These are phyloP conservation scores for Volvox reticuliferus DNA, from an alignment of 139 green algal genomes.

Conservation along the genomic window DNA sequence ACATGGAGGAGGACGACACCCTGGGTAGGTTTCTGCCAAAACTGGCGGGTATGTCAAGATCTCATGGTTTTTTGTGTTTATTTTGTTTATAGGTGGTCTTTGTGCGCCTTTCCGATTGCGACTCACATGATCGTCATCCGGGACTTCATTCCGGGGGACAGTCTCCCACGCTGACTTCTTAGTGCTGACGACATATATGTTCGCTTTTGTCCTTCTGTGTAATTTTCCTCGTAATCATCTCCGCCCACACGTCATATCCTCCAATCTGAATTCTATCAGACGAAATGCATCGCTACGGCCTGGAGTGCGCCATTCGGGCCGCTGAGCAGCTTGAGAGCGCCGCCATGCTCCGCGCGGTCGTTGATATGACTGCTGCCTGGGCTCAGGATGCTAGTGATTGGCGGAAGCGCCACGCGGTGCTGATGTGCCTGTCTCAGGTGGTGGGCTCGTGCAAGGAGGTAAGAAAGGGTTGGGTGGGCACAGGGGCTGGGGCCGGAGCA, in stretches of 20 bases:
- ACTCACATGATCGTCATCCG: too few species aligned
- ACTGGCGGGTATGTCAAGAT: too few species aligned
- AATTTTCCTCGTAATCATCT: too few species aligned
- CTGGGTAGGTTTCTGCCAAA: neutral
- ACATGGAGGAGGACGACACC: conserved; percentile 38
- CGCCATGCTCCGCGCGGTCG: neutral
- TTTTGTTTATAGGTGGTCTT: too few species aligned
- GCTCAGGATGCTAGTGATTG: conserved; percentile 75
- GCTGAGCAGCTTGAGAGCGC: neutral
- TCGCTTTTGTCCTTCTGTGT: too few species aligned
- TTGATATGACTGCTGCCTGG: conserved; percentile 26
- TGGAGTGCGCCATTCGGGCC: conserved; percentile 20
- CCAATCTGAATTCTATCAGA: neutral
- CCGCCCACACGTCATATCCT: too few species aligned
- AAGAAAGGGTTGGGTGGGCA: neutral
- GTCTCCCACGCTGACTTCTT: too few species aligned
- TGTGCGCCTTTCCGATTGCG: too few species aligned
- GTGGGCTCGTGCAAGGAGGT: conserved; percentile 95
- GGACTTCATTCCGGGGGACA: too few species aligned
- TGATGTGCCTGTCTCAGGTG: conserved; percentile 95
- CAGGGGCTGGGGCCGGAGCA: too few species aligned
- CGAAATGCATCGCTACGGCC: conserved; percentile 36
- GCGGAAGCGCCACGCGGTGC: conserved; percentile 91
- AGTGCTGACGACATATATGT: too few species aligned
- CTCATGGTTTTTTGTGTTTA: too few species aligned